phyloP scores from a whole-genome alignment of 78 protist genomes.

The Capsaspora owczarzaki region DNA sequence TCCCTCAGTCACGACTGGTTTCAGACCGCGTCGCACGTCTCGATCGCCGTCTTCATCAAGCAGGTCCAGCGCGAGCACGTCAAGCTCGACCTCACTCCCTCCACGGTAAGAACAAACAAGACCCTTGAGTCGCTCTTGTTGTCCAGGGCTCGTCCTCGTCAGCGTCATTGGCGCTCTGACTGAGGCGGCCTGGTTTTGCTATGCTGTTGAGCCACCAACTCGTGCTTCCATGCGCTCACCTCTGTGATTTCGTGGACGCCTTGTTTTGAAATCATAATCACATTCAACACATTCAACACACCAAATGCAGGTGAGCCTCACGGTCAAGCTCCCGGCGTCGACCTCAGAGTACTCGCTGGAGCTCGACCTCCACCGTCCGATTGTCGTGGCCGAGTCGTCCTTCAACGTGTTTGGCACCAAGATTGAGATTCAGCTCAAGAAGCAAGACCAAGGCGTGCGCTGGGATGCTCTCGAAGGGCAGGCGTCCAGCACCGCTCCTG shows the following conservation, averaged over 20 bases:
- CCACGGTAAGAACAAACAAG: background rate
- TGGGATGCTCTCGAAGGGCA: constrained; percentile 42
- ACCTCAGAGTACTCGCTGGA: constrained; percentile 5
- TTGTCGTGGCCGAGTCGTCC: background rate
- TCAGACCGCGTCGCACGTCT: constrained; percentile 18
- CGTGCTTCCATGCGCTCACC: background rate
- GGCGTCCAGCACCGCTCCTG: too few species aligned
- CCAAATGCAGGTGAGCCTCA: background rate
- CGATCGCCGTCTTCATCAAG: constrained; percentile 16
- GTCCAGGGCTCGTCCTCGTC: background rate
- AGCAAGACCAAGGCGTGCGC: background rate
- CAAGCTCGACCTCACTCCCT: background rate
- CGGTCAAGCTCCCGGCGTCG: constrained; percentile 2
- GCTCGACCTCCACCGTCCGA: background rate
- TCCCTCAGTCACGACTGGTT: constrained; percentile 27
- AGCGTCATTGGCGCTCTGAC: background rate
- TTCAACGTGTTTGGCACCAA: constrained; percentile 8
- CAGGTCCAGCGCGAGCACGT: constrained; percentile 3
- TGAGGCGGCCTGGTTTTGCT: too few species aligned
- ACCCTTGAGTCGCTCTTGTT: background rate
- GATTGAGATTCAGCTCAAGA: constrained; percentile 33
- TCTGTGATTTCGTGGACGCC: background rate
- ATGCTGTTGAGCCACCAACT: background rate
- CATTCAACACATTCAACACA: background rate
- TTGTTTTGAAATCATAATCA: too few species aligned